Percentiles rank a stretch among this genome's conserved stretches.
phyloP scores from a whole-genome alignment of 331 rosid species.

The Dryas integrifolia region DNA sequence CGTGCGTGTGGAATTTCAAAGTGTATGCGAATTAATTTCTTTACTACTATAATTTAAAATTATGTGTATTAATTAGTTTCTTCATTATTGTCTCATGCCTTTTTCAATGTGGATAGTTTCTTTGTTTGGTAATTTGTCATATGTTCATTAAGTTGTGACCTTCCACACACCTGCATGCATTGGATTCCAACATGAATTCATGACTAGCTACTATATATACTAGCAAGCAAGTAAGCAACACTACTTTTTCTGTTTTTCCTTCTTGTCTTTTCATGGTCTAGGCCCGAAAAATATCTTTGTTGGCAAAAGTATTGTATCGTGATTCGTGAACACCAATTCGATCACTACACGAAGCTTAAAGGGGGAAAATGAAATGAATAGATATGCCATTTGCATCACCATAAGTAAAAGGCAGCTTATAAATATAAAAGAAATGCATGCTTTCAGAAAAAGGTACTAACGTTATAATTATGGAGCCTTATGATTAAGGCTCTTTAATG shows the following conservation, averaged over 20 bases:
- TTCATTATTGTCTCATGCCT: background rate
- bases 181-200: too few relatives aligned
- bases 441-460: background rate
- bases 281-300: background rate
- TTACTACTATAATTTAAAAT: background rate
- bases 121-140: too few relatives aligned
- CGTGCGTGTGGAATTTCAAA: background rate
- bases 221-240: too few relatives aligned
- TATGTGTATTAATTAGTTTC: background rate
- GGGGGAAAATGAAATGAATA: too few relatives aligned
- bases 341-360: too few relatives aligned
- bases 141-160: too few relatives aligned
- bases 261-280: background rate
- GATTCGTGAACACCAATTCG: too few relatives aligned
- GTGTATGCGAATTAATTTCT: background rate
- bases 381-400: background rate
- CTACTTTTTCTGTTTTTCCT: background rate
- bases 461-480: slow-evolving; percentile 24
- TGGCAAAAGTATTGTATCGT: too few relatives aligned
- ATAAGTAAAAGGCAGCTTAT: background rate
- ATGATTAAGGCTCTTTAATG: slow-evolving; percentile 19
- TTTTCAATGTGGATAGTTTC: background rate
- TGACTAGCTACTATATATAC: too few relatives aligned
- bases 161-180: too few relatives aligned
- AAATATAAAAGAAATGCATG: background rate